These are phyloP conservation scores for Ogataea kodamae DNA, from an alignment of 805 yeast species.

Conservation along the genomic window DNA sequence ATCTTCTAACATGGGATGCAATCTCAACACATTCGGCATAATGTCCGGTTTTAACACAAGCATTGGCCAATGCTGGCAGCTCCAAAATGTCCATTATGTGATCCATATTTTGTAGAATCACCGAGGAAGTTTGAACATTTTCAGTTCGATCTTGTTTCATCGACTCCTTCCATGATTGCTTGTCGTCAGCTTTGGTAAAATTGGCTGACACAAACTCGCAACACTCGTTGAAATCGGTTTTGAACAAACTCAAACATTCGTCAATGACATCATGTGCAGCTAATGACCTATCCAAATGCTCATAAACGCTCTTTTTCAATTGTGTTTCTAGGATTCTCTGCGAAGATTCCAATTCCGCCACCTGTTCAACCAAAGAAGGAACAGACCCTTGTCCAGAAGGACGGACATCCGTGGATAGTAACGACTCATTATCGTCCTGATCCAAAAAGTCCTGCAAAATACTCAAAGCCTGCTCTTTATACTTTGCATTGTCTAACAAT, in stretches of 20 bases:
- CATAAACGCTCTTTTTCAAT: slow-evolving; percentile 39
- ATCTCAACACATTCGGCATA: slow-evolving; percentile 88
- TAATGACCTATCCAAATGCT: slow-evolving; percentile 44
- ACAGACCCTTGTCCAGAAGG: slow-evolving; percentile 23
- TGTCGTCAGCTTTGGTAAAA: slow-evolving; percentile 19
- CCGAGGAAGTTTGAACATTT: slow-evolving; percentile 26
- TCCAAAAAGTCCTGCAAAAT: slow-evolving; percentile 38
- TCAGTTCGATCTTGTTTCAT: slow-evolving; percentile 15
- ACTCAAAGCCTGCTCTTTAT: slow-evolving; percentile 35
- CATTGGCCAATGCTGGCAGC: slow-evolving; percentile 74
- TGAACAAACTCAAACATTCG: slow-evolving; percentile 35
- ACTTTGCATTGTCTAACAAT: slow-evolving; percentile 30
- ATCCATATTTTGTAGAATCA: slow-evolving; percentile 59
- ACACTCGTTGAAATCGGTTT: slow-evolving; percentile 30
- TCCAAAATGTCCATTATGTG: slow-evolving; percentile 75
- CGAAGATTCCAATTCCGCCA: slow-evolving; percentile 66
- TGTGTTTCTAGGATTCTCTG: slow-evolving; percentile 46
- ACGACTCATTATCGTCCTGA: slow-evolving; percentile 38
- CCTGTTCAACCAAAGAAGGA: slow-evolving; percentile 56
- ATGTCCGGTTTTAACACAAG: slow-evolving; percentile 83
- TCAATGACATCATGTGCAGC: slow-evolving; percentile 33
- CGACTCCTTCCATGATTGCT: slow-evolving; percentile 22
- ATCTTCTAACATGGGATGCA: slow-evolving; percentile 65
- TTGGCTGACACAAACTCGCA: slow-evolving; percentile 31
- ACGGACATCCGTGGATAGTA: slow-evolving; percentile 24